Percentiles rank a stretch among this genome's conserved stretches.
Evolutionary conservation across 2,329 filamentous ascomycete genomes (phyloP).

Genomic region (Trichoderma hamatum): DNA sequence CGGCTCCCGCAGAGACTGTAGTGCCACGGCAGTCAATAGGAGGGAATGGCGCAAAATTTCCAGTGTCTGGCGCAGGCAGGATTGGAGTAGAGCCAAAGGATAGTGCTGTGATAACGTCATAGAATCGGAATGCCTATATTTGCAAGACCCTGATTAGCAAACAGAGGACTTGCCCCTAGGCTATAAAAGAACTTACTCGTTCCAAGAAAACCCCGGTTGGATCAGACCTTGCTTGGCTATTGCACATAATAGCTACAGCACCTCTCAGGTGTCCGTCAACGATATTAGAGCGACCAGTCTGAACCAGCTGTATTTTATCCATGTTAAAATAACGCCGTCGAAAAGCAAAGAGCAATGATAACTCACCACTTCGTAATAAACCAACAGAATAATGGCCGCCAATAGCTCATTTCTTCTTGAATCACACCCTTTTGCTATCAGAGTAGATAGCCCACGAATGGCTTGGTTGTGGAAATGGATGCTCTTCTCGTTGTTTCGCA

Average conservation of each 20-base stretch:
- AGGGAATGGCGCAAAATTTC: conserved; percentile 51
- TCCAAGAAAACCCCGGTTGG: conserved; percentile 62
- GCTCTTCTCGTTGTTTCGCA: conserved; percentile 57
- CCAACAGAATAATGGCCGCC: conserved; percentile 62
- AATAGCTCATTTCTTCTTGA: conserved; percentile 60
- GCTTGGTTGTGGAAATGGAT: conserved; percentile 63
- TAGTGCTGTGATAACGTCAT: conserved; percentile 66
- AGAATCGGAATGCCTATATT: conserved; percentile 63
- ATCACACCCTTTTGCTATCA: conserved; percentile 57
- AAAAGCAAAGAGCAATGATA: too few relatives aligned
- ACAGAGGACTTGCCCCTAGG: too few relatives aligned
- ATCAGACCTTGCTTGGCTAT: conserved; percentile 48
- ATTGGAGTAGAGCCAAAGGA: conserved; percentile 63
- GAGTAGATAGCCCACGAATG: conserved; percentile 58
- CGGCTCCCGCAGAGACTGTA: conserved; percentile 55
- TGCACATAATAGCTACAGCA: conserved; percentile 63
- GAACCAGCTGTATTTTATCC: conserved; percentile 54
- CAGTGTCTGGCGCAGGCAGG: conserved; percentile 52
- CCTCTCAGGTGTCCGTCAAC: conserved; percentile 64
- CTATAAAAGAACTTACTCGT: conserved; percentile 47
- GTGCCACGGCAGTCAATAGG: conserved; percentile 49
- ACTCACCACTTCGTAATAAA: conserved; percentile 67
- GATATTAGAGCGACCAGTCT: conserved; percentile 61
- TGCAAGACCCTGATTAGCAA: conserved; percentile 31
- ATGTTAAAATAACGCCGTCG: neutral